A percentile compares a stretch with the other conserved stretches of the same genome.
phyloP scores from a whole-genome alignment of 805 yeast species.

The Candida railenensis region DNA sequence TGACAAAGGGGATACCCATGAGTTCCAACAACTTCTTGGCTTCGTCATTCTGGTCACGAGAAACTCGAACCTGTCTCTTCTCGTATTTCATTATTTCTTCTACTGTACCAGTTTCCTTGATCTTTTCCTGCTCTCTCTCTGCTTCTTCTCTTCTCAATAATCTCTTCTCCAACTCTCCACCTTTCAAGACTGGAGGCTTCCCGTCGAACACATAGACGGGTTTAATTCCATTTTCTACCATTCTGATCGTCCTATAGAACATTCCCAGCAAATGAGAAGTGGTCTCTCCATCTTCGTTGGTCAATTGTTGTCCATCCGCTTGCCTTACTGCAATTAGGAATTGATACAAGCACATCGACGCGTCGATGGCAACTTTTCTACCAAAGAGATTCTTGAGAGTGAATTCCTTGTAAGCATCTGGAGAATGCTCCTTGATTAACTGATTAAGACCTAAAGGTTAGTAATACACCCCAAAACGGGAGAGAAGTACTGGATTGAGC shows the following conservation, averaged over 20 bases:
- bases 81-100: constrained; percentile 77
- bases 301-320: constrained; percentile 91
- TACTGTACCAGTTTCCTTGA: constrained; percentile 76
- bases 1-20: constrained; percentile 94
- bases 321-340: constrained; percentile 95
- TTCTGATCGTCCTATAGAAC: constrained; percentile 87
- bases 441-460: constrained; percentile 67
- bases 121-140: constrained; percentile 64
- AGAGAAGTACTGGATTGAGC: too few species aligned
- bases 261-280: constrained; percentile 93
- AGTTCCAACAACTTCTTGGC: constrained; percentile 76
- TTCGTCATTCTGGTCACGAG: constrained; percentile 89
- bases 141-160: constrained; percentile 81
- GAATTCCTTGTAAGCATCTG: constrained; percentile 68
- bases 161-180: constrained; percentile 90
- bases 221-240: constrained; percentile 90
- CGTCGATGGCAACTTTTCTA: constrained; percentile 95
- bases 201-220: constrained; percentile 98
- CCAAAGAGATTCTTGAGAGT: constrained; percentile 89
- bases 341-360: constrained; percentile 96
- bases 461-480: too few species aligned
- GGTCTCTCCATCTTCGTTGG: constrained; percentile 87
- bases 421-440: constrained; percentile 86
- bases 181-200: constrained; percentile 91
- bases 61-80: constrained; percentile 84